phyloP scores from a whole-genome alignment of 2,329 filamentous ascomycete genomes.

The Beauveria sp. region DNA sequence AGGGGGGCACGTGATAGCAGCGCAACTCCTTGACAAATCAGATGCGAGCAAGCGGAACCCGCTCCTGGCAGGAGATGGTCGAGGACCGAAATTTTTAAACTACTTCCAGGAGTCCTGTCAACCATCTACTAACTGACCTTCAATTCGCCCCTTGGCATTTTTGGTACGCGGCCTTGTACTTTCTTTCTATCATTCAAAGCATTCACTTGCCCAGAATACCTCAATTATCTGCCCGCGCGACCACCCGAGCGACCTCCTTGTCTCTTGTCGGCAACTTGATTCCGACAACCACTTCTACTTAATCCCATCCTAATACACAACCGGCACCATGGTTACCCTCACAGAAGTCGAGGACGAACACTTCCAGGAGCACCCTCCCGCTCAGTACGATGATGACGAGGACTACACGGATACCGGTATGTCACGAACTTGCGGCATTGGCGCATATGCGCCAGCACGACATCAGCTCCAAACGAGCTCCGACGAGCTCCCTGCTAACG shows the following conservation, averaged over 20 bases:
- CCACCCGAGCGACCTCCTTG: not conserved
- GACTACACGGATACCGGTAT: constrained; percentile 92
- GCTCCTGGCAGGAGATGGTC: not conserved
- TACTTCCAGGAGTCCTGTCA: constrained; percentile 3
- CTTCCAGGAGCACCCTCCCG: constrained; percentile 65
- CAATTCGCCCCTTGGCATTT: not conserved
- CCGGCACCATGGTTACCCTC: constrained; percentile 79
- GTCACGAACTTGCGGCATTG: constrained; percentile 18
- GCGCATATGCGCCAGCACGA: not conserved
- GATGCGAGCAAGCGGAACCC: not conserved
- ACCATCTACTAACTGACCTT: not conserved
- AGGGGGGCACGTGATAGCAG: constrained; percentile 11
- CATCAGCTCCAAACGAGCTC: not conserved
- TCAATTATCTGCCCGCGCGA: not conserved
- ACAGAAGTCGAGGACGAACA: constrained; percentile 96
- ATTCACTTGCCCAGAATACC: constrained; percentile 3
- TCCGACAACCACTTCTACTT: not conserved
- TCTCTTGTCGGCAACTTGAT: not conserved
- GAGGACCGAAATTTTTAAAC: constrained; percentile 15
- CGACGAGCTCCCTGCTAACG: not conserved
- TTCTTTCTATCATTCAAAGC: not conserved
- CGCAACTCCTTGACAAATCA: not conserved
- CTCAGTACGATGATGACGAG: constrained; percentile 81
- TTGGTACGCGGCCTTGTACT: not conserved
- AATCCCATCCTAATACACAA: constrained; percentile 13